A percentile compares a stretch with the other conserved stretches of the same genome.
These are phyloP conservation scores for Irpex lacteus DNA, from an alignment of 1,284 basidiomycete genomes.

Conservation along the genomic window DNA sequence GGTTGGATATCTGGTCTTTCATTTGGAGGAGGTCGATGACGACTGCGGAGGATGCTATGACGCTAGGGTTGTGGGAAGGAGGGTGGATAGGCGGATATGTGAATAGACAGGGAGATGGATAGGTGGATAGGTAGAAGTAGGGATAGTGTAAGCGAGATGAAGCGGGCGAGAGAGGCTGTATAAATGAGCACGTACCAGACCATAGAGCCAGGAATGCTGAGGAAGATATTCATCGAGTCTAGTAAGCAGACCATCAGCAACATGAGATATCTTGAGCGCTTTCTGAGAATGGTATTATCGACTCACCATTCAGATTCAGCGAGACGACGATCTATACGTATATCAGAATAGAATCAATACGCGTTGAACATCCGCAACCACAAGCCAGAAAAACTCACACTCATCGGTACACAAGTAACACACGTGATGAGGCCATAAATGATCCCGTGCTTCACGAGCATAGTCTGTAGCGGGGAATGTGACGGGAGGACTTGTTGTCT, in stretches of 20 bases:
- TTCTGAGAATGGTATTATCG: not conserved
- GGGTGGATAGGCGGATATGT: no score
- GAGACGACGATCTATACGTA: slow-evolving; percentile 8
- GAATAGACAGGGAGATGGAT: no score
- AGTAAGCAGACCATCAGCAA: not conserved
- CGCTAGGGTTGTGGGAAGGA: not conserved
- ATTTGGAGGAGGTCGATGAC: slow-evolving; percentile 6
- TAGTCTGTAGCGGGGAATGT: slow-evolving; percentile 4
- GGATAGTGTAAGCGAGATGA: no score
- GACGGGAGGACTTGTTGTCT: slow-evolving; percentile 1
- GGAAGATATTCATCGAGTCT: slow-evolving; percentile 14
- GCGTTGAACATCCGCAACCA: not conserved
- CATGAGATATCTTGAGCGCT: not conserved
- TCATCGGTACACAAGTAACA: slow-evolving; percentile 5
- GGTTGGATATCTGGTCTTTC: not conserved
- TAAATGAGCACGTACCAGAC: not conserved
- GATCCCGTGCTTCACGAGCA: slow-evolving; percentile 6
- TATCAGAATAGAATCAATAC: not conserved
- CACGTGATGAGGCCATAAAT: slow-evolving; percentile 4
- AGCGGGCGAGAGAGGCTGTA: no score
- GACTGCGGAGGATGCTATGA: slow-evolving; percentile 11
- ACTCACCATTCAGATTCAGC: slow-evolving; percentile 9
- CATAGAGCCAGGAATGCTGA: slow-evolving; percentile 5
- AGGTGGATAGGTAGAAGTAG: no score
- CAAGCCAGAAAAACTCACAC: not conserved